Percentiles rank a stretch among this genome's conserved stretches.
These are phyloP conservation scores for Geotrichum macrosporum DNA, from an alignment of 1,139 yeast genomes.

Conservation along the genomic window DNA sequence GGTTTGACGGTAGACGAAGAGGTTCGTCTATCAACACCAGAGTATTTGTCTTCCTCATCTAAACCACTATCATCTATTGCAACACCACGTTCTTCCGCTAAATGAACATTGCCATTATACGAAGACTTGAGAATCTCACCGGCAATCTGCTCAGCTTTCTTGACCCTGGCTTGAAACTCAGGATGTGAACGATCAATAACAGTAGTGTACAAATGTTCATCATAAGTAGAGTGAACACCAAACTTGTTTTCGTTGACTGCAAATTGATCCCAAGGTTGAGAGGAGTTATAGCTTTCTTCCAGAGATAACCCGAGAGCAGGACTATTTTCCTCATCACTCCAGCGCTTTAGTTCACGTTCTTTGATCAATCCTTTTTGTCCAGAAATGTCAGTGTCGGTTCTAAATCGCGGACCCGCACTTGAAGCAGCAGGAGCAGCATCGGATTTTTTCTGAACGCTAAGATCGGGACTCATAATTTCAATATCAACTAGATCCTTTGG, in stretches of 20 bases:
- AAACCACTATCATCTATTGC: slow-evolving; percentile 74
- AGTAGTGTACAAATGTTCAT: slow-evolving; percentile 88
- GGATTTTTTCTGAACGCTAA: slow-evolving; percentile 32
- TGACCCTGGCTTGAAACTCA: slow-evolving; percentile 60
- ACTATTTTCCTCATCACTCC: slow-evolving; percentile 70
- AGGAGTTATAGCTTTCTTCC: slow-evolving; percentile 38
- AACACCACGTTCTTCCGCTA: slow-evolving; percentile 88
- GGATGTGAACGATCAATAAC: slow-evolving; percentile 71
- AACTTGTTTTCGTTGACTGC: slow-evolving; percentile 82
- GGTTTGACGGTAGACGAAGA: slow-evolving; percentile 5
- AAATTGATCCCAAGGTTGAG: slow-evolving; percentile 80
- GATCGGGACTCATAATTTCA: slow-evolving; percentile 46
- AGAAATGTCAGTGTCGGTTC: slow-evolving; percentile 82
- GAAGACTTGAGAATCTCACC: slow-evolving; percentile 71
- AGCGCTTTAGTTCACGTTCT: slow-evolving; percentile 55
- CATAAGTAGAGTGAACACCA: slow-evolving; percentile 82
- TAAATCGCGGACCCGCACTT: slow-evolving; percentile 43
- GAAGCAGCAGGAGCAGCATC: slow-evolving; percentile 19
- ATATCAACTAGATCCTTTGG: slow-evolving; percentile 64
- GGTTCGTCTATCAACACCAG: slow-evolving; percentile 63
- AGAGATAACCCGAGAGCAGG: slow-evolving; percentile 33
- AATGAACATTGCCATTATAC: slow-evolving; percentile 63
- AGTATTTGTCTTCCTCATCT: slow-evolving; percentile 94
- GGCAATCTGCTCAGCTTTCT: slow-evolving; percentile 74
- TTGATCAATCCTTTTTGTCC: slow-evolving; percentile 39